Conservation (phyloP, 1,284 basidiomycete species). For the Malassezia globosa region DNA sequence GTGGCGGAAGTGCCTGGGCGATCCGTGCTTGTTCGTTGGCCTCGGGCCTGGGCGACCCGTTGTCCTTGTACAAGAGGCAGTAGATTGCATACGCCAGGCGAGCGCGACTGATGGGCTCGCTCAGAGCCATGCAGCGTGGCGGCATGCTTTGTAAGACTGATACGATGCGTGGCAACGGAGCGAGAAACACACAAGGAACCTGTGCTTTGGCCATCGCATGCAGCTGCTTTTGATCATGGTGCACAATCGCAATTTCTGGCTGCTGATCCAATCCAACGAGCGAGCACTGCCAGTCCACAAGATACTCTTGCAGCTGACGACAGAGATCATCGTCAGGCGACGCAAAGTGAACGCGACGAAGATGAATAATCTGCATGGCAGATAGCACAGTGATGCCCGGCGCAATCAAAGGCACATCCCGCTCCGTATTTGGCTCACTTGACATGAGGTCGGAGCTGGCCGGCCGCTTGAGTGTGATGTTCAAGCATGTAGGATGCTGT, state of each 20-base stretch:
- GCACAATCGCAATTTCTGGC: conserved; percentile 10
- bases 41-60: too few relatives aligned
- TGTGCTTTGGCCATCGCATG: background rate
- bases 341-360: background rate
- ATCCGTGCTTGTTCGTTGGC: too few relatives aligned
- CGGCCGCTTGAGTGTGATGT: conserved; percentile 5
- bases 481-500: background rate
- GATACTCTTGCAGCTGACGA: background rate
- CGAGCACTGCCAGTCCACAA: conserved; percentile 3
- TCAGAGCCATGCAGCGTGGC: background rate
- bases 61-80: background rate
- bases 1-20: too few relatives aligned
- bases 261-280: background rate
- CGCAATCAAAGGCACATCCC: background rate
- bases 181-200: background rate
- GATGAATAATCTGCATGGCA: background rate
- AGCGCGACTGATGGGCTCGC: background rate
- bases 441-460: conserved; percentile 10
- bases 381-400: background rate
- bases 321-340: background rate
- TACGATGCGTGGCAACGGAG: background rate
- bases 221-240: conserved; percentile 1
- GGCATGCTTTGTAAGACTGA: background rate
- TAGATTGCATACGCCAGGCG: background rate
- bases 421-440: background rate